A percentile compares a stretch with the other conserved stretches of the same genome.
phyloP scores from a whole-genome alignment of 257 asterid genomes.

The Jasminum sambac region DNA sequence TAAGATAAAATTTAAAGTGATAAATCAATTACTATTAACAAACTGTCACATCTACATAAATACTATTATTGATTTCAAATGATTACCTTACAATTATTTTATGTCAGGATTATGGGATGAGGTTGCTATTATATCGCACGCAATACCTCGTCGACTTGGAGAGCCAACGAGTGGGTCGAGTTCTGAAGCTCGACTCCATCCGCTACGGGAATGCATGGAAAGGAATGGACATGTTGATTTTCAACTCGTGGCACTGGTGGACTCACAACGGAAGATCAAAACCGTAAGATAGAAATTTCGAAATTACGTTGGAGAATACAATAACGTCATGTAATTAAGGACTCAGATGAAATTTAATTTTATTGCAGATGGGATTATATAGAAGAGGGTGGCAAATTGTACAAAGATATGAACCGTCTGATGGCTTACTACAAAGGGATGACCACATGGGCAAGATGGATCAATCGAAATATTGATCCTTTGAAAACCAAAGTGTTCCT shows the following conservation, averaged over 20 bases:
- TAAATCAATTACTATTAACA: no score
- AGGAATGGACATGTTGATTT: constrained; percentile 77
- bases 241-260: constrained; percentile 99
- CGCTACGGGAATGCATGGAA: constrained; percentile 60
- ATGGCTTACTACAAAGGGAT: constrained; percentile 79
- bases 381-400: constrained; percentile 58
- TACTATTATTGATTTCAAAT: background rate
- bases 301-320: background rate
- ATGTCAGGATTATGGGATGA: constrained; percentile 68
- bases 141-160: constrained; percentile 75
- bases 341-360: background rate
- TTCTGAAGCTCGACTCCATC: constrained; percentile 68
- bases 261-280: constrained; percentile 71
- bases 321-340: background rate
- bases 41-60: background rate
- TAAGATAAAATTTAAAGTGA: no score
- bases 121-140: constrained; percentile 61
- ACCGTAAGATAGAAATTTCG: constrained; percentile 45
- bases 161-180: constrained; percentile 49
- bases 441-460: constrained; percentile 96
- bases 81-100: background rate
- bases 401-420: constrained; percentile 86
- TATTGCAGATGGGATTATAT: constrained; percentile 74
- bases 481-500: constrained; percentile 75
- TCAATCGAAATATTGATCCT: constrained; percentile 64